A percentile compares a stretch with the other conserved stretches of the same genome.
phyloP scores from a whole-genome alignment of 352 stramenopile genomes.

The Globisporangium sylvaticum region DNA sequence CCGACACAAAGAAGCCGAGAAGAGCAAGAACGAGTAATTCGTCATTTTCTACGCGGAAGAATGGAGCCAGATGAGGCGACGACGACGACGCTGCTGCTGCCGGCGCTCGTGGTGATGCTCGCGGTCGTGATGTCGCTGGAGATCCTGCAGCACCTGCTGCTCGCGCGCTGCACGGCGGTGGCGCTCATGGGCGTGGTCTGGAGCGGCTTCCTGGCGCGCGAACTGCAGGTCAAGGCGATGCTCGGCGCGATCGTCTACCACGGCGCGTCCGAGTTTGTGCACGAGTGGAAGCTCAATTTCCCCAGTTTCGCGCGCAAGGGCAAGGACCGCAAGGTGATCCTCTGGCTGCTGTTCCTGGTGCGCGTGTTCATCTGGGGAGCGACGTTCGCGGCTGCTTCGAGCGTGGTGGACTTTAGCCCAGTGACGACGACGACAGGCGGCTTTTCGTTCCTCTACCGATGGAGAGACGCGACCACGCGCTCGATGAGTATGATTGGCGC shows the following conservation, averaged over 20 bases:
- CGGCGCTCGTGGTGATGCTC: constrained; percentile 44
- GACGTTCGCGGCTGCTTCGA: constrained; percentile 27
- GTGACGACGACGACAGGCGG: neutral
- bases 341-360: constrained; percentile 52
- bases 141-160: constrained; percentile 47
- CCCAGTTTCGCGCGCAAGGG: constrained; percentile 27
- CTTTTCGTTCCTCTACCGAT: neutral
- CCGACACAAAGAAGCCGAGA: neutral
- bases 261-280: constrained; percentile 26
- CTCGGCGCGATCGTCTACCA: constrained; percentile 43
- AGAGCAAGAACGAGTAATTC: neutral
- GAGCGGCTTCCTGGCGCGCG: constrained; percentile 23
- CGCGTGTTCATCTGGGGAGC: constrained; percentile 64
- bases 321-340: constrained; percentile 34
- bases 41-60: neutral
- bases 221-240: constrained; percentile 44
- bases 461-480: neutral
- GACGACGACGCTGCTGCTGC: constrained; percentile 19
- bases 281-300: constrained; percentile 33
- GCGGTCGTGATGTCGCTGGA: constrained; percentile 54
- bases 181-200: constrained; percentile 37
- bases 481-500: constrained; percentile 8
- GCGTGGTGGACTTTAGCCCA: neutral
- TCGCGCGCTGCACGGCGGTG: constrained; percentile 37
- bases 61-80: constrained; percentile 4